phyloP scores from a whole-genome alignment of 1,139 yeast genomes.

The Sugiyamaella pinicola region DNA sequence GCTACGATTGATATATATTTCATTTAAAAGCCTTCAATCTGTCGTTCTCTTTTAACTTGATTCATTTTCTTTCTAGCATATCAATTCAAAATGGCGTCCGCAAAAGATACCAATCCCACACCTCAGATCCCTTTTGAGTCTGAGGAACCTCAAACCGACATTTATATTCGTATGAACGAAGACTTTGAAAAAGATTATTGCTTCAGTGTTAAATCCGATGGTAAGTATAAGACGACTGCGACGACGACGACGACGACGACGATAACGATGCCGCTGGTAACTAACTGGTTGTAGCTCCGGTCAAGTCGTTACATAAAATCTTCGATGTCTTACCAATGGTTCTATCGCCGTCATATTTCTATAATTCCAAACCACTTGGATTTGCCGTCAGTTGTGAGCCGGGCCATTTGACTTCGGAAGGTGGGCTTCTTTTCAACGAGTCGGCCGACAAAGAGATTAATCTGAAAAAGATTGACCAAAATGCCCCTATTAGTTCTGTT shows the following conservation, averaged over 20 bases:
- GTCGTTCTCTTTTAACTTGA: not conserved
- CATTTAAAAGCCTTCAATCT: conserved; percentile 7
- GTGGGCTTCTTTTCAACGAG: conserved; percentile 69
- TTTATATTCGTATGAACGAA: conserved; percentile 81
- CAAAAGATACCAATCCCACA: conserved; percentile 1
- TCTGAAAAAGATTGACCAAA: conserved; percentile 47
- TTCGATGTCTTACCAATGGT: conserved; percentile 71
- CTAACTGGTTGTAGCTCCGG: conserved; percentile 40
- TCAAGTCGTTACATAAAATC: conserved; percentile 60
- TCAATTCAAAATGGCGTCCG: conserved; percentile 2
- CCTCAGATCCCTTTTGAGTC: conserved; percentile 14
- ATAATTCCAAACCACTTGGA: conserved; percentile 62
- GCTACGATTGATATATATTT: not conserved
- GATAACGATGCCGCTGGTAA: too few relatives aligned
- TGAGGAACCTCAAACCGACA: conserved; percentile 48
- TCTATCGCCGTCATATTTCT: conserved; percentile 78
- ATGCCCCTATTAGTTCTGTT: conserved; percentile 49
- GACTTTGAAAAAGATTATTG: conserved; percentile 89
- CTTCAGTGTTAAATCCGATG: conserved; percentile 63
- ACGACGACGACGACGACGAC: too few relatives aligned
- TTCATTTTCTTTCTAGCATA: too few relatives aligned
- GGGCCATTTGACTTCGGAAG: conserved; percentile 82
- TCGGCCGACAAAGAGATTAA: conserved; percentile 55
- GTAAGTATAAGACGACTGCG: conserved; percentile 7
- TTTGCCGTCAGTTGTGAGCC: conserved; percentile 74